Evolutionary conservation across 495 filamentous ascomycete species (phyloP).

Genomic region (Pyrenula massariospora): DNA sequence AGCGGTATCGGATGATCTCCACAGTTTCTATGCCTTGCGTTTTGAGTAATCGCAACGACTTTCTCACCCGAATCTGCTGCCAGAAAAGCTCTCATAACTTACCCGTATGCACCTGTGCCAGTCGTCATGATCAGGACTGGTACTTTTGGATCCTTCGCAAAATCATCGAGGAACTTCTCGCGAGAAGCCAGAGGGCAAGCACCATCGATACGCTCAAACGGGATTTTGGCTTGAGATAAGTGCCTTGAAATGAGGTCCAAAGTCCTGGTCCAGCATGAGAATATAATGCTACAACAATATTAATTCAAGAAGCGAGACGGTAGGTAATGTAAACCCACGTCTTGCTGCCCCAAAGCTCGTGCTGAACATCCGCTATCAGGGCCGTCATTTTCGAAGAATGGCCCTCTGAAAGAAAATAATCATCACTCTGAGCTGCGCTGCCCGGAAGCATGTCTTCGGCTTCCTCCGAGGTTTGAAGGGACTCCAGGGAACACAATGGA

Average conservation of each 20-base stretch:
- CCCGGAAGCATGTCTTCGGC: too few relatives aligned
- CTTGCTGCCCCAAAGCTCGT: conserved; percentile 14
- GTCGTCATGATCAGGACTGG: conserved; percentile 39
- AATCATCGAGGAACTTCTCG: conserved; percentile 18
- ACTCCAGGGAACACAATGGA: not conserved
- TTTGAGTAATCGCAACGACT: too few relatives aligned
- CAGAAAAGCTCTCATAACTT: conserved; percentile 3
- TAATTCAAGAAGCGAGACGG: not conserved
- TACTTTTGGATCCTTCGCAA: conserved; percentile 11
- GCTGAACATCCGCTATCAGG: conserved; percentile 19
- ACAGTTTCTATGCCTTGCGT: too few relatives aligned
- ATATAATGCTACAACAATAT: conserved; percentile 28
- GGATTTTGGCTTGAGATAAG: conserved; percentile 12
- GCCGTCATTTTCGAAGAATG: conserved; percentile 19
- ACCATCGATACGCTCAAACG: conserved; percentile 27
- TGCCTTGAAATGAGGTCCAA: conserved; percentile 23
- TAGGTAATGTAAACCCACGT: conserved; percentile 13
- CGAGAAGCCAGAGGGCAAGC: conserved; percentile 12
- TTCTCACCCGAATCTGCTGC: too few relatives aligned
- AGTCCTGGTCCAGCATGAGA: conserved; percentile 38
- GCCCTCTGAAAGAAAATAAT: conserved; percentile 10
- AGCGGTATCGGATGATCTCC: too few relatives aligned
- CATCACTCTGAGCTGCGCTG: conserved; percentile 1
- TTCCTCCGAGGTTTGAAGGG: not conserved
- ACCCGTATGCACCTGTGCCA: conserved; percentile 40